A percentile compares a stretch with the other conserved stretches of the same genome.
phyloP scores from a whole-genome alignment of 139 green algal genomes.

The Nannochloris sp. region DNA sequence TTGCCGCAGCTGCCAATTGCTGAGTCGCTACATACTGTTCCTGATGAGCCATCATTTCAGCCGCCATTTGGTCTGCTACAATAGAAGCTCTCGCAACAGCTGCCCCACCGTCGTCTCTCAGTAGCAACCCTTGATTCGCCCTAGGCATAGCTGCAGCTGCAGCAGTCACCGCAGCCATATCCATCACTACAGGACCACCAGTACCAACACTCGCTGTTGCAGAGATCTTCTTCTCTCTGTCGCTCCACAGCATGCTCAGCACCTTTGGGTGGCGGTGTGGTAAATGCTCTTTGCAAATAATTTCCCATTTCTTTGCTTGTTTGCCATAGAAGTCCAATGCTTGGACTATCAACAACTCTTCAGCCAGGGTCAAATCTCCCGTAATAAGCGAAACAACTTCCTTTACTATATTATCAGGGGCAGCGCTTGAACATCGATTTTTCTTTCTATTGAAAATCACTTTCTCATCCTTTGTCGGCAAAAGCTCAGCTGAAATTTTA shows the following conservation, averaged over 20 bases:
- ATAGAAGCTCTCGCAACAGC: background rate
- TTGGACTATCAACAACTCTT: slow-evolving; percentile 15
- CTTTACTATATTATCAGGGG: slow-evolving; percentile 15
- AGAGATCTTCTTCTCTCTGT: background rate
- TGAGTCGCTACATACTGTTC: background rate
- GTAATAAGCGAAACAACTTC: slow-evolving; percentile 12
- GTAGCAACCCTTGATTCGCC: background rate
- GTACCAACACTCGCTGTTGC: background rate
- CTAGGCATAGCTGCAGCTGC: background rate
- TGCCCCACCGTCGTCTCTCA: background rate
- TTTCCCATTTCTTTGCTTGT: slow-evolving; percentile 16
- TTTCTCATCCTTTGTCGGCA: slow-evolving; percentile 10
- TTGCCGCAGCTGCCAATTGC: background rate
- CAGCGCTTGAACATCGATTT: slow-evolving; percentile 11
- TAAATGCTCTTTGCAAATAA: slow-evolving; percentile 25
- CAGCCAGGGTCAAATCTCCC: slow-evolving; percentile 1
- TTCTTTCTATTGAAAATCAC: slow-evolving; percentile 26
- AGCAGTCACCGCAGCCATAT: background rate
- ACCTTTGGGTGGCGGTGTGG: slow-evolving; percentile 18
- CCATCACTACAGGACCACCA: background rate
- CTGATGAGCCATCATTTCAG: background rate
- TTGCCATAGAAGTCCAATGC: slow-evolving; percentile 14
- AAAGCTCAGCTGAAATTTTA: slow-evolving; percentile 15
- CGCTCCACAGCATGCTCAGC: slow-evolving; percentile 17
- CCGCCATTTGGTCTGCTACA: background rate